Conservation (phyloP, 306 rosid genomes). For the Ceratonia siliqua region DNA sequence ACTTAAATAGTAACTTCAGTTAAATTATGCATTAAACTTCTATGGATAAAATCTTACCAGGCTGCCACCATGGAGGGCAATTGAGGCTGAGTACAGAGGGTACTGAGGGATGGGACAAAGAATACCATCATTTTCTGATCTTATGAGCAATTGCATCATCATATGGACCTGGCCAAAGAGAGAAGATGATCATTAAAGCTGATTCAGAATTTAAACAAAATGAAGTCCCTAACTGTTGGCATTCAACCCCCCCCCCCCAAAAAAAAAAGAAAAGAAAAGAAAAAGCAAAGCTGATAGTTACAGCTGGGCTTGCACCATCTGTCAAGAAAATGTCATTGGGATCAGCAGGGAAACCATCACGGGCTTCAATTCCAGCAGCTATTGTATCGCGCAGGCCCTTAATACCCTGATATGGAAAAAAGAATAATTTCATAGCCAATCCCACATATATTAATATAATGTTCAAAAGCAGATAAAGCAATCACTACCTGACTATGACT, state of each 20-base stretch:
- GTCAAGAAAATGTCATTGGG: slow-evolving; percentile 81
- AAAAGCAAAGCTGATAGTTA: slow-evolving; percentile 31
- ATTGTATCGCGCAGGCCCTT: slow-evolving; percentile 84
- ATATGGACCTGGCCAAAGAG: slow-evolving; percentile 69
- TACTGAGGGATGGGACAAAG: slow-evolving; percentile 95
- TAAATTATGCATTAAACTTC: slow-evolving; percentile 9
- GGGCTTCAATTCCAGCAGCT: slow-evolving; percentile 81
- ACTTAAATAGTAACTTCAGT: not conserved
- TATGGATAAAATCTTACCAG: slow-evolving; percentile 52
- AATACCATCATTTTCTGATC: slow-evolving; percentile 79
- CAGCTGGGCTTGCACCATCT: slow-evolving; percentile 97
- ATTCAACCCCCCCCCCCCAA: not conserved
- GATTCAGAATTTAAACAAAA: not conserved
- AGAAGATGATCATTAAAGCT: not conserved
- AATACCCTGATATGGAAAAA: slow-evolving; percentile 60
- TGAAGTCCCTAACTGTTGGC: not conserved
- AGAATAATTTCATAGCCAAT: slow-evolving; percentile 17
- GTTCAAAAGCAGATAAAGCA: not conserved
- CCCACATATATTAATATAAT: not conserved
- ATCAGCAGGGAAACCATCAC: slow-evolving; percentile 82
- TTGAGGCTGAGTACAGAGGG: slow-evolving; percentile 92
- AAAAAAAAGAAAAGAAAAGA: not conserved
- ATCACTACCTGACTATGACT: slow-evolving; percentile 87
- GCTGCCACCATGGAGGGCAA: slow-evolving; percentile 85
- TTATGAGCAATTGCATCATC: slow-evolving; percentile 84